Base-by-base conservation (phyloP, 768 basidiomycete species). In the Suillus plorans region DNA sequence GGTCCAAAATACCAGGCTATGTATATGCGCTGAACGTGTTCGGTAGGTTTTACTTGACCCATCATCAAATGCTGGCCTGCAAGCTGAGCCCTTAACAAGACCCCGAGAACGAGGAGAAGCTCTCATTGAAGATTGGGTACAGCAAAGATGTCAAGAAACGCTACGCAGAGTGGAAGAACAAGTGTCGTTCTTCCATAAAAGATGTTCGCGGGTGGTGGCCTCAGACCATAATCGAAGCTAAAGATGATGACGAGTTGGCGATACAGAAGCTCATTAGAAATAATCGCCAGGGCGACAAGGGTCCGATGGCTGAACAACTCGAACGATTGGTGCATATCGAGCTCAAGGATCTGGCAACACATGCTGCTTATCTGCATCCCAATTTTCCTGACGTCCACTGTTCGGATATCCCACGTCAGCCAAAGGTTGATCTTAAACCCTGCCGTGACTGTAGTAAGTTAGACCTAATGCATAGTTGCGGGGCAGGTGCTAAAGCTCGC, bases 241-340 rank as follows among this genome's bases (percentile, higher is more conserved):
- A 68, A 28, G 77, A 80, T 25, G 73, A 79, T 42, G 72, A 76
- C 9, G 75, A 73, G 50, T 71, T 76, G 5, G 66, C 36, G 16
- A 74, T 69, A 16, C 86, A 84, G 64, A 70, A 91, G 36, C 84
- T 90, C 80, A 86, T 87, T 70, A 89, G 89, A 0, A 80, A 84
- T 20, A 82, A 92, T 7, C 80, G 79, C 60, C 81, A 86, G 2
- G 90, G 91, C 8, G 75, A 80, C 45, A 83, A 85, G 63, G 88
- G 86, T 0, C 80, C 85, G 5, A 87, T 84, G 72, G 90, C 88
- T 63, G 89, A 91, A 75, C 85, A 90, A 39, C 74, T 93, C 58
- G 93, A 95, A 73, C 80, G 90, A 44, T 82, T 95, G 18, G 84
- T 94, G 42, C 94, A 94, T 69, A 80, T 94, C 18, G 93, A 95